A percentile compares a stretch with the other conserved stretches of the same genome.
phyloP scores from a whole-genome alignment of 2,329 filamentous ascomycete genomes.

The Clonostachys chloroleuca region DNA sequence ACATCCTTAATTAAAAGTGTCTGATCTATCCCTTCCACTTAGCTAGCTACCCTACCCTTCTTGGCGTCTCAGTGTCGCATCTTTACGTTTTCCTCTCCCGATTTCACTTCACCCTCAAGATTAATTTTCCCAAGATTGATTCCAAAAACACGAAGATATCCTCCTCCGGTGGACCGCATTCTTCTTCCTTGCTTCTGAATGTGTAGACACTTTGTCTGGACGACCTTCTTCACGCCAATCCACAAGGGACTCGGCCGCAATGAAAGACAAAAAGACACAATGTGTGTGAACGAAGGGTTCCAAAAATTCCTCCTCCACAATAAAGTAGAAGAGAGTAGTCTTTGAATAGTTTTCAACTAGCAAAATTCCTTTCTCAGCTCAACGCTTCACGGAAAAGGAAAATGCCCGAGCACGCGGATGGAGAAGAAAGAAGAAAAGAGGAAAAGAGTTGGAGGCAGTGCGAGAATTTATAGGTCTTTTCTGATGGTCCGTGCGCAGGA shows the following conservation, averaged over 20 bases:
- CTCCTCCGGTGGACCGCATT: too few species aligned
- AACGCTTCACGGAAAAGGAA: conserved; percentile 57
- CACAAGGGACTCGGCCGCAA: conserved; percentile 24
- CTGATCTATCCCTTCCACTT: too few species aligned
- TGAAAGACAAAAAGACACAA: conserved; percentile 28
- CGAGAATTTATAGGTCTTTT: conserved; percentile 24
- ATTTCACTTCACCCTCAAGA: too few species aligned
- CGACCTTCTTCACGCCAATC: conserved; percentile 33
- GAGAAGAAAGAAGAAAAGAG: conserved; percentile 38
- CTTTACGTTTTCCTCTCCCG: too few species aligned
- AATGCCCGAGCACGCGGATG: conserved; percentile 67
- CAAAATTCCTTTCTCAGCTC: conserved; percentile 77
- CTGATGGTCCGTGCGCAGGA: background rate
- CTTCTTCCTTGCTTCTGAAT: too few species aligned
- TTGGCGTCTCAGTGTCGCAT: too few species aligned
- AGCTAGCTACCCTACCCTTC: too few species aligned
- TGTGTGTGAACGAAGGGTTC: conserved; percentile 19
- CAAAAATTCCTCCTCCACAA: conserved; percentile 72
- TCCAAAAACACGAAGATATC: too few species aligned
- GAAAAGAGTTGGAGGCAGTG: conserved; percentile 14
- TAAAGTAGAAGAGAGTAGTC: conserved; percentile 65
- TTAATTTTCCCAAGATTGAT: too few species aligned
- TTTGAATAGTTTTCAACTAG: conserved; percentile 81
- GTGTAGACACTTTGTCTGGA: too few species aligned
- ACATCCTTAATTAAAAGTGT: too few species aligned